Base-by-base conservation (phyloP, 2,329 filamentous ascomycete genomes). In the Nemania abortiva region DNA sequence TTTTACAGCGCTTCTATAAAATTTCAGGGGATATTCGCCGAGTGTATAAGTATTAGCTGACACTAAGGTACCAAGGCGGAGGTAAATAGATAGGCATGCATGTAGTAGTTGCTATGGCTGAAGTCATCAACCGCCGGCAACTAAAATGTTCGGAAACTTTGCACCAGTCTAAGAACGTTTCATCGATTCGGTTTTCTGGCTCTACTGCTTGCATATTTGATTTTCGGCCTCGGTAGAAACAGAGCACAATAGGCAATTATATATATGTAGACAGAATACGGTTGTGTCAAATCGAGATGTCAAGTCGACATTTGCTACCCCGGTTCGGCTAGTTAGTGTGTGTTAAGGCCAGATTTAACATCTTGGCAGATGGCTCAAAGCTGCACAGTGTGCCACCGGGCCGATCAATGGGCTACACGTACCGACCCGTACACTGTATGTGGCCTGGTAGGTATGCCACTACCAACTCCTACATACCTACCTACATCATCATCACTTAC, bases 341-440 rank as follows among this genome's bases (percentile, higher is more conserved):
- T 31, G 63, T 65, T 69, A 71, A 72, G 70, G 70, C 69, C 70
- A 72, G 69, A 72, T 71, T 66, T 65, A 71, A 60, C 54, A 58
- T 50, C 22, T 45, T 54, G 50, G 59, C 34, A 22, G 18, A 24
- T 37, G 29, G 31, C 31, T 29, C 45, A 34, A 20, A 42, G 45
- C 45, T 64, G 22, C 61, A 63, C 61, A 45, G 55, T 68, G 62
- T 59, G 22, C 20, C 49, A 57, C 58, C 47, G 15, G 34, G 39
- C 42, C 55, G 34, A 37, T 37, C 34, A 37, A 37, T 37, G 7
- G 2, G 11, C 34, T 37, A 37, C 34, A 37, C 34, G 34, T 37
- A 37, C 34, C 34, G 6, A 37, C n/a, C 29, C 52, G 15, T 56
- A 45, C 34, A 50, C 20, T 34, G 6, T 18, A 11, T 20, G 13